These are phyloP conservation scores for Corchorus olitorius DNA, from an alignment of 345 rosid species.

Conservation along the genomic window DNA sequence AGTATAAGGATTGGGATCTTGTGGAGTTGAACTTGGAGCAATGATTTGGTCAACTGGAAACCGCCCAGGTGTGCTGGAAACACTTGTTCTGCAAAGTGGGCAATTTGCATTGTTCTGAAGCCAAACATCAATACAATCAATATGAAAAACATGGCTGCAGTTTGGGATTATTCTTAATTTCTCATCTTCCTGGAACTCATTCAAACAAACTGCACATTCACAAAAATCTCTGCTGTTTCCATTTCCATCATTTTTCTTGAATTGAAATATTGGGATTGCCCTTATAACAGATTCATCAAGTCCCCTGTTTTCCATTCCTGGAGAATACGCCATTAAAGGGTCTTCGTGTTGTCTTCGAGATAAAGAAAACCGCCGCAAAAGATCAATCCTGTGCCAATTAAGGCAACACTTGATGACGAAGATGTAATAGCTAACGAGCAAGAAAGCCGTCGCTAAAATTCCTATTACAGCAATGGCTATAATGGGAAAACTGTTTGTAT, in stretches of 20 bases:
- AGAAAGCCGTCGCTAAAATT: constrained; percentile 76
- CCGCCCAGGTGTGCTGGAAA: constrained; percentile 43
- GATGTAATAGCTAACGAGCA: constrained; percentile 83
- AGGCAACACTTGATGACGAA: constrained; percentile 92
- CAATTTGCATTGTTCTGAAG: constrained; percentile 89
- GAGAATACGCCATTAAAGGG: constrained; percentile 49
- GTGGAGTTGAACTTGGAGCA: constrained; percentile 53
- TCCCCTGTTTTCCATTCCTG: constrained; percentile 58
- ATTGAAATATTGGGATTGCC: constrained; percentile 74
- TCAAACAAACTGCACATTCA: constrained; percentile 84
- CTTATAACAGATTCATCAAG: constrained; percentile 79
- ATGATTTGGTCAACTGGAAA: constrained; percentile 35
- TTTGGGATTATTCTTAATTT: constrained; percentile 69
- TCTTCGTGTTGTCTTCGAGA: constrained; percentile 53
- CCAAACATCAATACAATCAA: constrained; percentile 93
- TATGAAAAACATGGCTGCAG: constrained; percentile 83
- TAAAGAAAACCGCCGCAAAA: constrained; percentile 56
- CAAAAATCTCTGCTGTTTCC: constrained; percentile 27
- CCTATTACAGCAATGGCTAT: constrained; percentile 78
- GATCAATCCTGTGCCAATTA: constrained; percentile 72
- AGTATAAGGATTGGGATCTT: constrained; percentile 39
- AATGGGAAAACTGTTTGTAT: constrained; percentile 70
- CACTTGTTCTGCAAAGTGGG: constrained; percentile 79
- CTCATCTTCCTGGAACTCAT: constrained; percentile 83
- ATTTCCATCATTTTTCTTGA: constrained; percentile 43